Evolutionary conservation across 2,329 filamentous ascomycete genomes (phyloP), one percentile per base, ranked within the genome.

Genomic region (Exophiala mesophila): DNA sequence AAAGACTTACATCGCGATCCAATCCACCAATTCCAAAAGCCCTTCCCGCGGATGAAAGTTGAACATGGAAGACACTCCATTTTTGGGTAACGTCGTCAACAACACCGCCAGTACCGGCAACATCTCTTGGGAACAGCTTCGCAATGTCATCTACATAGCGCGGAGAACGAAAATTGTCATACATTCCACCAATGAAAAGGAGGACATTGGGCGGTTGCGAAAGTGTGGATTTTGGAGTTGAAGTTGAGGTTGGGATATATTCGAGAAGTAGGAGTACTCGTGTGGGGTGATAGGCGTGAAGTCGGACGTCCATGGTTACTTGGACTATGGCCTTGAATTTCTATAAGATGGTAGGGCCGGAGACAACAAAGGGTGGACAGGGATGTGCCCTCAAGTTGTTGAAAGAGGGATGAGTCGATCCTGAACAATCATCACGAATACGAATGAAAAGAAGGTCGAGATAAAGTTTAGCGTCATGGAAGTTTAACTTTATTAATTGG

Each of bases 171-270:
- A 77, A 66, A 15, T 74, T 76, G 58, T 82, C 78, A 38, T 67
- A 70, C 29, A 82, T 66, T 26, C 78, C 78, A 45, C 73, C 77
- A 39, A 81, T 63, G 63, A 76, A 80, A 53, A 81, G 62, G 36
- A 81, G 62, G 19, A 70, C 74, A 30, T 48, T 56, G 44, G 21
- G 55, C 30, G 32, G 45, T 33, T 46, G 38, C 10, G 30, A 39
- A 31, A 19, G 38, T 8, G n/a, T 23, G 15, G 8, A 36, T 10
- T 3, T 8, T n/a, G 4, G 13, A 8, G 21, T 15, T n/a, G 20
- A 20, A 12, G 20, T 26, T 7, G 4, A 19, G 9, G 17, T 10
- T 33, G 28, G 13, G 30, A 30, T 26, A 32, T 53, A 52, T 18
- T 54, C 54, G n/a, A 55, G 48, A 3, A 56, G 41, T 19, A 46